These are phyloP conservation scores for Boletus barrowsii DNA, from an alignment of 768 basidiomycete species.

Conservation along the genomic window DNA sequence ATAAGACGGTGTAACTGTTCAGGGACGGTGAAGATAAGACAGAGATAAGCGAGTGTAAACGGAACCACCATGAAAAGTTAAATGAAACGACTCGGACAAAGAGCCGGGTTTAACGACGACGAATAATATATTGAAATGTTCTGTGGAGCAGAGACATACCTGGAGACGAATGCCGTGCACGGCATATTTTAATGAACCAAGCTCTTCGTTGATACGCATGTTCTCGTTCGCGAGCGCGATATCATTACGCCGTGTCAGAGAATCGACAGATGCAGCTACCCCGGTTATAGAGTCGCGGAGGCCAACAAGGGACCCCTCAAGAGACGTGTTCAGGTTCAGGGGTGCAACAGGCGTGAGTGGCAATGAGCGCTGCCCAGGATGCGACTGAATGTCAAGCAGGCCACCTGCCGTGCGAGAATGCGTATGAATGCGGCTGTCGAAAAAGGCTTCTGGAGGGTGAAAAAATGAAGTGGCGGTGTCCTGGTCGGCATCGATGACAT, in stretches of 20 bases:
- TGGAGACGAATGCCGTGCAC: slow-evolving; percentile 80
- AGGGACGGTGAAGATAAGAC: slow-evolving; percentile 10
- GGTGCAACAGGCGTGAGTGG: slow-evolving; percentile 49
- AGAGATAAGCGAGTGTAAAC: slow-evolving; percentile 11
- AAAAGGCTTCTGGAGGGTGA: slow-evolving; percentile 26
- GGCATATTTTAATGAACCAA: slow-evolving; percentile 62
- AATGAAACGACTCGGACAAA: slow-evolving; percentile 3
- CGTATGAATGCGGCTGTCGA: slow-evolving; percentile 17
- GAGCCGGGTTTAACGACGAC: neutral
- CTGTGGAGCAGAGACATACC: slow-evolving; percentile 38
- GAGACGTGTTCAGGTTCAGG: slow-evolving; percentile 55
- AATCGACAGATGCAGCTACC: slow-evolving; percentile 59
- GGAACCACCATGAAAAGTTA: slow-evolving; percentile 4
- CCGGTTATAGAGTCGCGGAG: slow-evolving; percentile 59
- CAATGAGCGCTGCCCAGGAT: slow-evolving; percentile 27
- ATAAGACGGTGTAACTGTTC: slow-evolving; percentile 63
- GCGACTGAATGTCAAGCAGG: slow-evolving; percentile 20
- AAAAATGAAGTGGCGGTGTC: slow-evolving; percentile 26
- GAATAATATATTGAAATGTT: neutral
- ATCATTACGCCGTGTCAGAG: slow-evolving; percentile 58
- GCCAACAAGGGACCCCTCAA: slow-evolving; percentile 59
- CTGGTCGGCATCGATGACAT: slow-evolving; percentile 20
- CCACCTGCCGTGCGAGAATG: slow-evolving; percentile 16
- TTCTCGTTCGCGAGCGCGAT: slow-evolving; percentile 70
- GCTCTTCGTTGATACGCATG: slow-evolving; percentile 69